A percentile compares a stretch with the other conserved stretches of the same genome.
Evolutionary conservation across 768 basidiomycete genomes (phyloP).

Genomic region (Lactifluus hygrophoroides): DNA sequence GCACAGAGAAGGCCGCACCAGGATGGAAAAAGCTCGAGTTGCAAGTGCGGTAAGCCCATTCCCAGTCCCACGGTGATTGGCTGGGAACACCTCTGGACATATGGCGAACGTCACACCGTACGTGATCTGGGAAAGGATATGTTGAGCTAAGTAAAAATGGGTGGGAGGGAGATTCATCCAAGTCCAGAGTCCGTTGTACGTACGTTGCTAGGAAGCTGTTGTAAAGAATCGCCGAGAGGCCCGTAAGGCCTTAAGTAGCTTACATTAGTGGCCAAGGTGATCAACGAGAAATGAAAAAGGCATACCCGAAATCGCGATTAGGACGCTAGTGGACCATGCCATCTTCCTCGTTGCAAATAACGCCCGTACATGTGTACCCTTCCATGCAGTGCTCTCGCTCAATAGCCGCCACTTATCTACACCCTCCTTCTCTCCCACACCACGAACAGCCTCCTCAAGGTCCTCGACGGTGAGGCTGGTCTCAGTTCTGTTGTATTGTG

Average conservation of each 20-base stretch:
- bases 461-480: conserved; percentile 38
- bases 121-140: conserved; percentile 44
- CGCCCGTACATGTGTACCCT: conserved; percentile 40
- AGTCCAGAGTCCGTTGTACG: too few species aligned
- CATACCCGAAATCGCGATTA: conserved; percentile 43
- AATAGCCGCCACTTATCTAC: conserved; percentile 22
- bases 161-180: too few species aligned
- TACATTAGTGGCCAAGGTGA: not conserved
- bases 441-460: conserved; percentile 29
- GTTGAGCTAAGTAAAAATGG: too few species aligned
- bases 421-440: conserved; percentile 13
- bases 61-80: conserved; percentile 66
- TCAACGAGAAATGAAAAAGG: not conserved
- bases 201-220: conserved; percentile 33
- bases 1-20: conserved; percentile 36
- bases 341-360: conserved; percentile 57
- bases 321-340: conserved; percentile 55
- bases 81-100: conserved; percentile 62
- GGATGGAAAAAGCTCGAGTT: conserved; percentile 56
- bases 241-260: conserved; percentile 26
- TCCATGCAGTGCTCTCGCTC: conserved; percentile 37
- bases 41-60: conserved; percentile 56
- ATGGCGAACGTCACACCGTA: conserved; percentile 70
- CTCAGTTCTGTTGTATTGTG: conserved; percentile 40
- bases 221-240: conserved; percentile 31